Conservation (phyloP, 208 protist genomes). For the Phytomonas sp. region DNA sequence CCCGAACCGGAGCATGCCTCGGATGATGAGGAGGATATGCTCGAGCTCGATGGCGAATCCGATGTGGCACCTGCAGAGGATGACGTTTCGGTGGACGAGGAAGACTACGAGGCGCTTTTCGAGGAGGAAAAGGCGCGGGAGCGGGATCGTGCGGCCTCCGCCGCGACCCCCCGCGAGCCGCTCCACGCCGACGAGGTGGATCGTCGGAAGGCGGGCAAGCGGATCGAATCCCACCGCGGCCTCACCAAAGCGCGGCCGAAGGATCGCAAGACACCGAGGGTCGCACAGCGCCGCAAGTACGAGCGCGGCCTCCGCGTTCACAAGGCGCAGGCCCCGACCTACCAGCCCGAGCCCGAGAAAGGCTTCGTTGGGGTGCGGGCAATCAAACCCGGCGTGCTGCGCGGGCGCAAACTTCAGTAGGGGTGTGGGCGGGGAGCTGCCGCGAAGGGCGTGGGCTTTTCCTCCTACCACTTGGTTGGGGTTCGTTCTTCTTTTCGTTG, state of each 20-base stretch:
- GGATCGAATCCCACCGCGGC: conserved; percentile 84
- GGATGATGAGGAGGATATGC: conserved; percentile 14
- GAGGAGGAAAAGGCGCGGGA: conserved; percentile 53
- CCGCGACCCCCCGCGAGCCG: conserved; percentile 19
- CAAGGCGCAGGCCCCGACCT: conserved; percentile 68
- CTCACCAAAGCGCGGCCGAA: conserved; percentile 84
- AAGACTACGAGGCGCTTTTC: conserved; percentile 58
- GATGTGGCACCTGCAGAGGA: conserved; percentile 15
- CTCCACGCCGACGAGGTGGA: conserved; percentile 56
- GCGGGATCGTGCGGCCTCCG: conserved; percentile 15
- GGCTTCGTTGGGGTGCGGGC: conserved; percentile 69
- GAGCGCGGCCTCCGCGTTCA: conserved; percentile 77
- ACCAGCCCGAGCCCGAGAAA: conserved; percentile 74
- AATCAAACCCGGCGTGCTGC: conserved; percentile 69
- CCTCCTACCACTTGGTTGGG: background rate
- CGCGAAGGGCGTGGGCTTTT: too few species aligned
- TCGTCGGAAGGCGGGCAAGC: conserved; percentile 73
- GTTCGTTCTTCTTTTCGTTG: background rate
- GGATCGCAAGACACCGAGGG: conserved; percentile 85
- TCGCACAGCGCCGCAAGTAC: conserved; percentile 85
- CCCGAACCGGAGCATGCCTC: conserved; percentile 4
- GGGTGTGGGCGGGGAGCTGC: background rate
- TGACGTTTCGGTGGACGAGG: conserved; percentile 20
- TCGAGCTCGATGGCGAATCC: conserved; percentile 17
- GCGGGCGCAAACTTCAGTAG: conserved; percentile 25